These are phyloP conservation scores for Licmophora abbreviata DNA, from an alignment of 108 stramenopile species.

Conservation along the genomic window DNA sequence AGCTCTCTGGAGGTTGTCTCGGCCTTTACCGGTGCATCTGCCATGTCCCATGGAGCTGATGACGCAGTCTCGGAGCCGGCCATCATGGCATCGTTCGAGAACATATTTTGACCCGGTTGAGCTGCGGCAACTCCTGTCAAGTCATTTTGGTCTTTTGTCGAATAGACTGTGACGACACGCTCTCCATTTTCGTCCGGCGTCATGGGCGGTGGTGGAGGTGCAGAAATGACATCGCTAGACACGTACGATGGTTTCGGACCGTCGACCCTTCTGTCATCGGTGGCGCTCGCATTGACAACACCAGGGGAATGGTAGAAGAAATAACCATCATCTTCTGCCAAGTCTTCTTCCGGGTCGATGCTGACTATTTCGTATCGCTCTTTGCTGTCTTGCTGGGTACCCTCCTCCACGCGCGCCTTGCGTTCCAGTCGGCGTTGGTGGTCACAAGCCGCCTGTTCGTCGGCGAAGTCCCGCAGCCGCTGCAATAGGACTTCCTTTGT, in stretches of 20 bases:
- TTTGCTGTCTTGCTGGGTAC: conserved; percentile 32
- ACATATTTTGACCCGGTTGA: conserved; percentile 28
- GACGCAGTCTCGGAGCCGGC: conserved; percentile 7
- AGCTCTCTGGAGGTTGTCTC: conserved; percentile 32
- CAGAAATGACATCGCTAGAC: conserved; percentile 19
- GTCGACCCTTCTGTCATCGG: conserved; percentile 12
- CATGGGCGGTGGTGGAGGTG: conserved; percentile 41
- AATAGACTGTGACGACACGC: conserved; percentile 72
- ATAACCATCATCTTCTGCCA: conserved; percentile 33
- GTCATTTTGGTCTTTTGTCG: conserved; percentile 75
- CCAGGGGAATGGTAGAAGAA: conserved; percentile 30
- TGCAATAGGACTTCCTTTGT: conserved; percentile 51
- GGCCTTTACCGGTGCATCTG: conserved; percentile 8
- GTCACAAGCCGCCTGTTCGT: conserved; percentile 44
- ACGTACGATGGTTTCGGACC: conserved; percentile 8
- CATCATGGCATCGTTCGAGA: conserved; percentile 6
- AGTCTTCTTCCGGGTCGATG: conserved; percentile 24
- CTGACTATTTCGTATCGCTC: conserved; percentile 33
- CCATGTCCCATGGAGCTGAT: conserved; percentile 32
- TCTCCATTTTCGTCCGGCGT: conserved; percentile 74
- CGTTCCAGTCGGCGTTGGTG: conserved; percentile 25
- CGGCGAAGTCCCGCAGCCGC: conserved; percentile 50
- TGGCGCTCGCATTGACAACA: conserved; percentile 4
- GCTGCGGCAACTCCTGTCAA: conserved; percentile 54
- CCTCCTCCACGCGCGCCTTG: conserved; percentile 44